Conservation (phyloP, 2,329 filamentous ascomycete genomes). For the Exophiala mesophila region DNA sequence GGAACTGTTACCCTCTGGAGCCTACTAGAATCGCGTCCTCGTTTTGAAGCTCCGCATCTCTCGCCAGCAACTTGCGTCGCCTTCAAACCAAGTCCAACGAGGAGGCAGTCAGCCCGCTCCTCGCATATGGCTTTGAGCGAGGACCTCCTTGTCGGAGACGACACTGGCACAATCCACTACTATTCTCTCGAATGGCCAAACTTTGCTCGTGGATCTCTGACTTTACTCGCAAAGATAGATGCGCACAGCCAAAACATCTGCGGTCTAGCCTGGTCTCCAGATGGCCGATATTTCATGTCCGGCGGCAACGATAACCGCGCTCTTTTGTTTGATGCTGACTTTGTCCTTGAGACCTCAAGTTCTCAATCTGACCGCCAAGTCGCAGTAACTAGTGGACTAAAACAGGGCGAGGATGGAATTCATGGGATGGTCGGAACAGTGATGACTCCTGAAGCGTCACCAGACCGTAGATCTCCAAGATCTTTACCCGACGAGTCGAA, state of each 20-base stretch:
- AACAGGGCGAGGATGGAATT: neutral
- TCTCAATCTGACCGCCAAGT: neutral
- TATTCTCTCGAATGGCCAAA: slow-evolving; percentile 82
- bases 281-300: slow-evolving; percentile 73
- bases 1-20: slow-evolving; percentile 75
- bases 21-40: slow-evolving; percentile 57
- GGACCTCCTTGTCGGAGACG: slow-evolving; percentile 81
- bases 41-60: slow-evolving; percentile 71
- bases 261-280: slow-evolving; percentile 78
- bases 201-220: slow-evolving; percentile 58
- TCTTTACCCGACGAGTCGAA: neutral
- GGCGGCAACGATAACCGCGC: slow-evolving; percentile 92
- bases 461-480: neutral
- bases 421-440: neutral
- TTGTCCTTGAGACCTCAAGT: slow-evolving; percentile 42
- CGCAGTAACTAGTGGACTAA: neutral
- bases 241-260: slow-evolving; percentile 88
- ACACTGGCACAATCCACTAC: slow-evolving; percentile 75
- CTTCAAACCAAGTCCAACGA: slow-evolving; percentile 64
- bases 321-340: slow-evolving; percentile 68
- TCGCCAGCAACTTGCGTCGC: slow-evolving; percentile 71
- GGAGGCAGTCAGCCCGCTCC: slow-evolving; percentile 45
- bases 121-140: slow-evolving; percentile 58
- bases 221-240: slow-evolving; percentile 67
- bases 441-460: neutral